A percentile compares a stretch with the other conserved stretches of the same genome.
Conservation (phyloP, 768 basidiomycete species). For the Tylopilus rubrobrunneus region DNA sequence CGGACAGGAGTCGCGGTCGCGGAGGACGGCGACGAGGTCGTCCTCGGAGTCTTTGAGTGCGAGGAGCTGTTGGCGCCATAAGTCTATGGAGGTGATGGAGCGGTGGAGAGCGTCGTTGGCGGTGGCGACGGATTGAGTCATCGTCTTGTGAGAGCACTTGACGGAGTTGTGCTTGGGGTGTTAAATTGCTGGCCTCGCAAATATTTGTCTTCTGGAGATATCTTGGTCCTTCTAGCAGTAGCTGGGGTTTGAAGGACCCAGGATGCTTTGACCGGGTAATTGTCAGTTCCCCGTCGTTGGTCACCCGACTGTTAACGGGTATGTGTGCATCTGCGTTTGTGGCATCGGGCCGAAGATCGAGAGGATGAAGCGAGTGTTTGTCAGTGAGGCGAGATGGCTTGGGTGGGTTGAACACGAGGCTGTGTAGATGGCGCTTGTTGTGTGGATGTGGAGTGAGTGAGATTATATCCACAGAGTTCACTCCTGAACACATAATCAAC, state of each 20-base stretch:
- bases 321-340: constrained; percentile 4
- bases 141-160: constrained; percentile 32
- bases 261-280: constrained; percentile 22
- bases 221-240: constrained; percentile 15
- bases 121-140: constrained; percentile 39
- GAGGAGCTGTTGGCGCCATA: constrained; percentile 60
- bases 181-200: constrained; percentile 15
- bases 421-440: constrained; percentile 17
- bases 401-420: constrained; percentile 20
- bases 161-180: constrained; percentile 27
- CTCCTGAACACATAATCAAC: constrained; percentile 35
- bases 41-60: constrained; percentile 66
- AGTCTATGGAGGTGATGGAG: constrained; percentile 59
- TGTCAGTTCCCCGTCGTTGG: constrained; percentile 8
- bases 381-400: constrained; percentile 14
- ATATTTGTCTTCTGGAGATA: constrained; percentile 30
- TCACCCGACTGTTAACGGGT: constrained; percentile 11
- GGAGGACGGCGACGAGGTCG: constrained; percentile 65
- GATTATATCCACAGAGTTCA: constrained; percentile 60
- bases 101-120: constrained; percentile 70
- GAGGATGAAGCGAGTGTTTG: constrained; percentile 22
- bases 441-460: constrained; percentile 30
- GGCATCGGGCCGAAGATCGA: constrained; percentile 26
- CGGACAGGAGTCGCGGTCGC: constrained; percentile 76
- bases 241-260: constrained; percentile 32